Evolutionary conservation across 2,329 filamentous ascomycete species (phyloP), one percentile per base, ranked within the genome.

Genomic region (Exophiala xenobiotica): DNA sequence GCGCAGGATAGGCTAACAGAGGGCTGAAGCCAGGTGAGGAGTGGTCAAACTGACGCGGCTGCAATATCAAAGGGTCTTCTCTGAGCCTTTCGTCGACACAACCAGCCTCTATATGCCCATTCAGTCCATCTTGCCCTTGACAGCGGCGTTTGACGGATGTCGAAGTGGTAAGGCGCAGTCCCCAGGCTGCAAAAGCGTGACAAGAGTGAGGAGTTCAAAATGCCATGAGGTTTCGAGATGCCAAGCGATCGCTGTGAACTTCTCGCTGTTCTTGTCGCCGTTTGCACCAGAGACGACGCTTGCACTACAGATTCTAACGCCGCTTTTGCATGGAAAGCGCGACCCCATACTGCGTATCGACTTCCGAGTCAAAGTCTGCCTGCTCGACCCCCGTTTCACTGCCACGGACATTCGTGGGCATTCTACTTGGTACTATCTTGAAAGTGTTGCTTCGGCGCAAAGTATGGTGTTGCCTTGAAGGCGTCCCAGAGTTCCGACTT

Each of bases 221-320:
- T 40, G 38, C 38, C n/a, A n/a, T 49, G 47, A 49, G 46, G 47
- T 49, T 40, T 49, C 47, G n/a, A 38, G 44, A 39, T 48, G 50
- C 50, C 50, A 53, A 53, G 50, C 18, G 9, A n/a, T 40, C 38
- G 19, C 8, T 4, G 3, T 3, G 38, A 19, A 40, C n/a, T 12
- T 40, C 18, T 4, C n/a, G 38, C 38, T 22, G 39, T 7, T 35
- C 12, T 46, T 14, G 29, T 33, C 29, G 20, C 41, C 23, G 40
- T 27, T 16, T 8, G 35, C 20, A 39, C 18, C 26, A 23, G 12
- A 42, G 42, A 49, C 23, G 24, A 51, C 46, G 31, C 7, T 12
- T 23, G 5, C 14, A 20, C 22, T 20, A 16, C 24, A 11, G 22
- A 42, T 8, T 22, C 18, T 19, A n/a, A 24, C 31, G 42, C 24